Evolutionary conservation across 805 yeast species (phyloP).

Genomic region (Ogataea allantospora): DNA sequence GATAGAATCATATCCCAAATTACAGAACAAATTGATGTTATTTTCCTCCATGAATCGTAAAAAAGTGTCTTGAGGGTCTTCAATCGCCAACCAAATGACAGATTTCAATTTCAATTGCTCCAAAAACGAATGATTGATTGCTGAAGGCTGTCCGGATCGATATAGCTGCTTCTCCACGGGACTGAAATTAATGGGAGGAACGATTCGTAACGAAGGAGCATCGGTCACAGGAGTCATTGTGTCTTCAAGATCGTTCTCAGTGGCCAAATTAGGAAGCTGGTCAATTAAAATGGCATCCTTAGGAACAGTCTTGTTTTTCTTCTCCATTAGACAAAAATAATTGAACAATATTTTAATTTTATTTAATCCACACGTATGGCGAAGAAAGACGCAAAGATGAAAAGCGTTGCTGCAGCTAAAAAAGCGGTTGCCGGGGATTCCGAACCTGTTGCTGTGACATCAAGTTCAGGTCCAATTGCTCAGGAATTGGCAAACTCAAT

Average conservation of each 20-base stretch:
- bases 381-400: slow-evolving; percentile 36
- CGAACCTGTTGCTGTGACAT: slow-evolving; percentile 6
- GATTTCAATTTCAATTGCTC: slow-evolving; percentile 71
- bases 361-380: slow-evolving; percentile 31
- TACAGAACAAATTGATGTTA: slow-evolving; percentile 76
- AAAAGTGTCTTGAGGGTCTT: slow-evolving; percentile 89
- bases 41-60: slow-evolving; percentile 75
- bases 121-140: slow-evolving; percentile 86
- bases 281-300: slow-evolving; percentile 26
- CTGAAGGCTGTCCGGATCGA: slow-evolving; percentile 91
- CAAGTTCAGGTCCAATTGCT: slow-evolving; percentile 20
- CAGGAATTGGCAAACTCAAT: slow-evolving; percentile 34
- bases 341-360: slow-evolving; percentile 1
- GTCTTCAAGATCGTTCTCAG: slow-evolving; percentile 21
- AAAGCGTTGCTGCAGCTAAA: slow-evolving; percentile 3
- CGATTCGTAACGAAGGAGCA: slow-evolving; percentile 66
- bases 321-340: slow-evolving; percentile 9
- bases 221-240: slow-evolving; percentile 35
- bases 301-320: slow-evolving; percentile 16
- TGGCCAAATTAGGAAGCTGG: slow-evolving; percentile 24
- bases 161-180: slow-evolving; percentile 89
- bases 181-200: slow-evolving; percentile 93
- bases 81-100: slow-evolving; percentile 91
- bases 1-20: slow-evolving; percentile 56
- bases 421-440: slow-evolving; percentile 6